Evolutionary conservation across 192 early-diverging fungal species (phyloP).

Genomic region (Backusella luteola): DNA sequence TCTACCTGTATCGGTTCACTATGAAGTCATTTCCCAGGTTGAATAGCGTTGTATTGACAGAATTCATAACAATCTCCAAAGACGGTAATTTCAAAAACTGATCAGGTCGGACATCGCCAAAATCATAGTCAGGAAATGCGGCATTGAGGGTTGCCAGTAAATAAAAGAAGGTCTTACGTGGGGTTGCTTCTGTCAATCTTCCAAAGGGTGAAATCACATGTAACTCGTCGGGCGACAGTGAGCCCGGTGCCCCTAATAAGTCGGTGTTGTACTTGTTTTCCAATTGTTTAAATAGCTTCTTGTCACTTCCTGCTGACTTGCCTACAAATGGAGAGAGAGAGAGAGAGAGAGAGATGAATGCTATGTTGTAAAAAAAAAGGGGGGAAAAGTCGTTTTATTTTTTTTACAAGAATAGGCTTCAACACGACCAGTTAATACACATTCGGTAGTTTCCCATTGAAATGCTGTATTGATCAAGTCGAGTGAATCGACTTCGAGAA

Average conservation of each 20-base stretch:
- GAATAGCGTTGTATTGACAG: conserved; percentile 82
- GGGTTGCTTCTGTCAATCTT: conserved; percentile 78
- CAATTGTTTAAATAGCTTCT: conserved; percentile 86
- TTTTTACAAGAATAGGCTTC: conserved; percentile 95
- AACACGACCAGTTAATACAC: conserved; percentile 75
- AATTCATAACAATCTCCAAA: conserved; percentile 70
- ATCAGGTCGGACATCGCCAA: conserved; percentile 79
- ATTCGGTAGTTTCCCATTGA: conserved; percentile 83
- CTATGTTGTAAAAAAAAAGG: neutral
- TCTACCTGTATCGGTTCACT: conserved; percentile 42
- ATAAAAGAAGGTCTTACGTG: conserved; percentile 89
- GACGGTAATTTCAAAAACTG: conserved; percentile 78
- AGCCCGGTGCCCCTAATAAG: conserved; percentile 49
- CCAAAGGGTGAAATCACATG: conserved; percentile 83
- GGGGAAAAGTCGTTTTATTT: neutral
- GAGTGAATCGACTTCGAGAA: conserved; percentile 47
- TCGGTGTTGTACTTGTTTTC: conserved; percentile 81
- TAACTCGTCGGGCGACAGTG: conserved; percentile 66
- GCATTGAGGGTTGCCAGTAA: conserved; percentile 94
- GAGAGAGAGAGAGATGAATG: neutral
- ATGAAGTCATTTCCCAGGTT: conserved; percentile 73
- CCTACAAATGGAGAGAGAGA: conserved; percentile 47
- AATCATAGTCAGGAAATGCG: conserved; percentile 96
- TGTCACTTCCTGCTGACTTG: conserved; percentile 91
- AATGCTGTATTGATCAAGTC: conserved; percentile 85